Evolutionary conservation across 2,329 filamentous ascomycete species (phyloP).

Genomic region (Aspergillus sp.): DNA sequence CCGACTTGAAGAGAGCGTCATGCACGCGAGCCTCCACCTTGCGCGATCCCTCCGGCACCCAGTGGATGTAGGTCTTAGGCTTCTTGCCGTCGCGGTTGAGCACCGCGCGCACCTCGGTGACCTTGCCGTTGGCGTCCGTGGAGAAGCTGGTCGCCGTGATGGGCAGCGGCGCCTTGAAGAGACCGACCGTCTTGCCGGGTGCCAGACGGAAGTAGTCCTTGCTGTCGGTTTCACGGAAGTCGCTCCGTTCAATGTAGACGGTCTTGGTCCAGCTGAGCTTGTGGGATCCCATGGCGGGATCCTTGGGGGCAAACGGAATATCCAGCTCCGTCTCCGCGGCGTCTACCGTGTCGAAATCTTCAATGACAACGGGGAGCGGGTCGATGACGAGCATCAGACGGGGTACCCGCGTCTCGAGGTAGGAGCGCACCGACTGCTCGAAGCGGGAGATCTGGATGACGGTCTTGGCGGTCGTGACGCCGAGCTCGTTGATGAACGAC

Average conservation of each 20-base stretch:
- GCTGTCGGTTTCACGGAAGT: slow-evolving; percentile 68
- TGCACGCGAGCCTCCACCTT: slow-evolving; percentile 74
- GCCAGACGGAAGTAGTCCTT: slow-evolving; percentile 74
- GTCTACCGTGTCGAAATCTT: slow-evolving; percentile 72
- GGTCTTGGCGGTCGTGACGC: slow-evolving; percentile 78
- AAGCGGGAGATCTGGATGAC: slow-evolving; percentile 81
- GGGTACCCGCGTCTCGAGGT: slow-evolving; percentile 84
- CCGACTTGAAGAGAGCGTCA: slow-evolving; percentile 81
- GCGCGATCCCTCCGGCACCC: slow-evolving; percentile 68
- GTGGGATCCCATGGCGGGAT: slow-evolving; percentile 57
- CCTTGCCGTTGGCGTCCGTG: slow-evolving; percentile 64
- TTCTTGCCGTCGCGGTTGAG: slow-evolving; percentile 65
- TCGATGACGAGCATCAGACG: slow-evolving; percentile 88
- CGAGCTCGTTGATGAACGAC: slow-evolving; percentile 86
- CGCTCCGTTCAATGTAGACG: slow-evolving; percentile 79
- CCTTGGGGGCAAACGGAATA: slow-evolving; percentile 77
- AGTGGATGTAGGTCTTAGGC: slow-evolving; percentile 82
- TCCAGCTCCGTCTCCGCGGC: slow-evolving; percentile 64
- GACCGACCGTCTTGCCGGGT: slow-evolving; percentile 70
- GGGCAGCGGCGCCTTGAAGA: slow-evolving; percentile 69
- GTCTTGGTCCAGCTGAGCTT: slow-evolving; percentile 68
- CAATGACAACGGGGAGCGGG: slow-evolving; percentile 77
- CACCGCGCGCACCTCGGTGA: slow-evolving; percentile 68
- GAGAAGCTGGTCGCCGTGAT: slow-evolving; percentile 68
- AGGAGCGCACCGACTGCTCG: slow-evolving; percentile 79